Base-by-base conservation (phyloP, 495 filamentous ascomycete species). In the Xylaria cubensis region DNA sequence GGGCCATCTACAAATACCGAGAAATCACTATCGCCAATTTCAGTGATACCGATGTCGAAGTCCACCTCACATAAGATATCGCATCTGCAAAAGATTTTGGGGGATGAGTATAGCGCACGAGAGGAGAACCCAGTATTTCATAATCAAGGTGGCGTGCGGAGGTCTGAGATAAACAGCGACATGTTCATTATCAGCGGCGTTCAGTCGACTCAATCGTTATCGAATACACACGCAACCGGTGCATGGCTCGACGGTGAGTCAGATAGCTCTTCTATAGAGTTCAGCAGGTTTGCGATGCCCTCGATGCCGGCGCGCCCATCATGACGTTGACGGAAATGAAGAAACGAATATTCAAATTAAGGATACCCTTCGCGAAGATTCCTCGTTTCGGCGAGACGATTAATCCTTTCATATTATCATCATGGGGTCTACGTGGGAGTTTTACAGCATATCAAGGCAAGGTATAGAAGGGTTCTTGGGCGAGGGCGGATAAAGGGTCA, bases 171-270 rank as follows among this genome's bases (percentile, higher is more conserved):
- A 29, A 63, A 69, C 39, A 80, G 78, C 44, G 76, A 77, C 53
- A 71, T 73, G 55, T 77, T 76, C 50, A 61, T 78, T 64, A 77
- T 80, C 65, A 72, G 72, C 34, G 74, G 34, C 24, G 10, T 63
- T 10, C 70, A 73, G n/a, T 65, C 46, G 48, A 65, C 75, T 4
- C 71, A 64, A 19, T 50, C 59, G 39, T 55, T 64, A 39, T 15
- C 72, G 15, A 48, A 59, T 34, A 56, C 58, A 24, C 42, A 36
- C 71, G 69, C 19, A 42, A 69, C 32, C 1, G 77, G 72, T 24
- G 72, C 75, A 2, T 77, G 77, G 77, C 67, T 78, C n/a, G 77
- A 78, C 29, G 72, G 72, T 26, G 75, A 72, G 32, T 70, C 67
- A 3, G 44, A 61, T 42, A 4, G 46, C 56, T 67, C 65, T 41